Percentiles rank a stretch among this genome's conserved stretches.
Conservation (phyloP, 2,329 filamentous ascomycete species). For the Sporothrix mexicana region DNA sequence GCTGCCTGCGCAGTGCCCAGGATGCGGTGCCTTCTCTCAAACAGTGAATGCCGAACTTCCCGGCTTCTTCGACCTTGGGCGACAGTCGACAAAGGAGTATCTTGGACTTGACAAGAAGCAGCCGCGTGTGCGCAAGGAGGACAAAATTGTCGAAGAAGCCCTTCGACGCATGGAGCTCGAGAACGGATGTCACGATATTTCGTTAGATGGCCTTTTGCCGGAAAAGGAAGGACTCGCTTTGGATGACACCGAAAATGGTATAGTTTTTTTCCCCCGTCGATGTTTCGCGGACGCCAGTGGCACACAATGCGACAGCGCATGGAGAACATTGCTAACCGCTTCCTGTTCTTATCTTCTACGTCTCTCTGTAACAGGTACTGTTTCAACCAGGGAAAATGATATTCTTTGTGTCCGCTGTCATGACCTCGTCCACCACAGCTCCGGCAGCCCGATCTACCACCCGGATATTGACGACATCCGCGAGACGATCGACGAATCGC, state of each 20-base stretch:
- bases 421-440: slow-evolving; percentile 75
- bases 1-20: slow-evolving; percentile 64
- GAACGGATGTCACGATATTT: slow-evolving; percentile 54
- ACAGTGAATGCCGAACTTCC: slow-evolving; percentile 56
- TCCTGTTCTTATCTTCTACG: too few relatives aligned
- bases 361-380: background rate
- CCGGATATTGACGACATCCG: slow-evolving; percentile 81
- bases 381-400: slow-evolving; percentile 32
- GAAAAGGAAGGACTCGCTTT: slow-evolving; percentile 12
- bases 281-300: too few relatives aligned
- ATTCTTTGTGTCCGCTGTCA: slow-evolving; percentile 90
- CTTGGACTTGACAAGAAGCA: slow-evolving; percentile 45
- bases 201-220: slow-evolving; percentile 47
- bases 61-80: slow-evolving; percentile 62
- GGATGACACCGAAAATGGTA: slow-evolving; percentile 2
- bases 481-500: slow-evolving; percentile 85
- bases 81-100: slow-evolving; percentile 59
- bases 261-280: background rate
- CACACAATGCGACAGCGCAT: too few relatives aligned
- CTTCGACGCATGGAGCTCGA: slow-evolving; percentile 52
- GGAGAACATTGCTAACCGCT: background rate
- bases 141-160: slow-evolving; percentile 55
- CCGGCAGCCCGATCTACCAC: slow-evolving; percentile 74
- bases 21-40: slow-evolving; percentile 70
- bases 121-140: slow-evolving; percentile 45